Conservation (phyloP, 345 rosid species). For the Anastatica hierochuntica region DNA sequence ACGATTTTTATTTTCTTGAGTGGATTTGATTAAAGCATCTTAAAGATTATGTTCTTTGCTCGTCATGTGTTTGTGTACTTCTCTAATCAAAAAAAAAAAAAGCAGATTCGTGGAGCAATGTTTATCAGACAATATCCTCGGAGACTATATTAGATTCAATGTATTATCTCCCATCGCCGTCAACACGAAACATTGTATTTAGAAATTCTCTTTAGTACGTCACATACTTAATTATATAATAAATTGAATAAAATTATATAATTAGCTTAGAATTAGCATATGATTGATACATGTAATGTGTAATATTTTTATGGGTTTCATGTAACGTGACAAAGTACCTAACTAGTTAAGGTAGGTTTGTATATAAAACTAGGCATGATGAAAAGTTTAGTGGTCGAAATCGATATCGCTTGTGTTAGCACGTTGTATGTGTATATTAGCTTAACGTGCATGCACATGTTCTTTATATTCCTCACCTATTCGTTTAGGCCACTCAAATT, state of each 20-base stretch:
- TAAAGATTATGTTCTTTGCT: conserved; percentile 16
- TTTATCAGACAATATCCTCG: conserved; percentile 20
- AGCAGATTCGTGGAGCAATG: conserved; percentile 21
- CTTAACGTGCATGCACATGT: conserved; percentile 29
- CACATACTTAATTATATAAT: not conserved
- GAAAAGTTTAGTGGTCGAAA: conserved; percentile 18
- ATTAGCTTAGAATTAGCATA: conserved; percentile 3
- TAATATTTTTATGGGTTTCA: not conserved
- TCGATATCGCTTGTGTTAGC: conserved; percentile 18
- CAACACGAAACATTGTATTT: conserved; percentile 23
- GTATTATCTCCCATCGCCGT: conserved; percentile 23
- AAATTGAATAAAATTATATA: no score
- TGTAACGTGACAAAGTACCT: conserved; percentile 26
- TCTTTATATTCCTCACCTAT: conserved; percentile 16
- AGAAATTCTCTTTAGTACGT: conserved; percentile 11
- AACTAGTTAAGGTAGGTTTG: conserved; percentile 19
- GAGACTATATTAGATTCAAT: conserved; percentile 18
- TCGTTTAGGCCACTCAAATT: no score
- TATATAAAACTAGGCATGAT: conserved; percentile 12
- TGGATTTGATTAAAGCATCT: conserved; percentile 21
- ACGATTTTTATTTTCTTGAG: not conserved
- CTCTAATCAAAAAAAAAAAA: not conserved
- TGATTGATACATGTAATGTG: conserved; percentile 7
- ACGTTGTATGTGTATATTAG: conserved; percentile 16
- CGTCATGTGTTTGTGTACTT: conserved; percentile 9